Evolutionary conservation across 2,329 filamentous ascomycete genomes (phyloP), one percentile per base, ranked within the genome.

Genomic region (Hypoxylon sp.): DNA sequence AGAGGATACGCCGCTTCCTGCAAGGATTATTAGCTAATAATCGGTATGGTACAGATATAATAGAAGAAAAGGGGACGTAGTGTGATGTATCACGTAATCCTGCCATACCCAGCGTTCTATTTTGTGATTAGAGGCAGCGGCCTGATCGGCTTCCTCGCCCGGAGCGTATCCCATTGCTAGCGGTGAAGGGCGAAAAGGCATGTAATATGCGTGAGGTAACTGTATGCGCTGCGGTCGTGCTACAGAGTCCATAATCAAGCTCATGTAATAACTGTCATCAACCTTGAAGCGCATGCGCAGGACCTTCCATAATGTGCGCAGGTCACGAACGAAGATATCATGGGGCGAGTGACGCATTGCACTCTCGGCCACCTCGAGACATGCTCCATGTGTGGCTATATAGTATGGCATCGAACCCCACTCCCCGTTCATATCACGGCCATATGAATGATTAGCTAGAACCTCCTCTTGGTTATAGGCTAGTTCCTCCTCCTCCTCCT

Each of bases 261-360:
- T 60, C 66, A 70, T 71, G 24, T 62, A 52, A 31, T 70, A 63
- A 22, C 54, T 61, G 54, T 74, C 66, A 29, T 59, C 63, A 5
- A 64, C 69, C n/a, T 73, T 66, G 31, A 65, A 69, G 8, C 73
- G 53, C 48, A 65, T 71, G 35, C 67, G 70, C 37, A 74, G 33
- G 6, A 67, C 67, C 39, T 69, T 74, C 73, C 73, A 74, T 5
- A 74, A 55, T 1, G 71, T 68, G 6, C 66, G 61, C 46, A 71
- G 10, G 11, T 69, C 72, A 4, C 61, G 64, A 14, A 72, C 65
- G 33, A 24, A 55, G 10, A 68, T 67, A 6, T 63, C 50, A 22
- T 58, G 42, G 13, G 59, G 67, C 22, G 61, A 65, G n/a, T 17
- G 46, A 14, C 59, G 54, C 64, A 72, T 69, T 2, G 37, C 55